Conservation (phyloP, 2,329 filamentous ascomycete genomes). For the Zasmidium cellare region DNA sequence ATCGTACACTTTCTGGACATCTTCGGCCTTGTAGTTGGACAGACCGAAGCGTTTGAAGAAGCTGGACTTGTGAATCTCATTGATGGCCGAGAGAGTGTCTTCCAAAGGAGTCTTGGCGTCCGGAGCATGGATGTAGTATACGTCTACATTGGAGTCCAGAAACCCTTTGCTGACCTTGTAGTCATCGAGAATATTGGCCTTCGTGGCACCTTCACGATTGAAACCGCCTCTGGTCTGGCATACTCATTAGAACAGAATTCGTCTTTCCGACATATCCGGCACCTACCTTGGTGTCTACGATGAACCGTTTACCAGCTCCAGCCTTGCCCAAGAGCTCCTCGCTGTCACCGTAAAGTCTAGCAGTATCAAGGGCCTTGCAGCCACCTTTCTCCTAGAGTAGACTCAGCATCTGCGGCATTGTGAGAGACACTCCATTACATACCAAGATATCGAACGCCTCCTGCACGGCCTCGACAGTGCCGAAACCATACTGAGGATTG, state of each 20-base stretch:
- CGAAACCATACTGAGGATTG: conserved; percentile 18
- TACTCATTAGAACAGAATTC: too few relatives aligned
- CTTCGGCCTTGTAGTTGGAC: conserved; percentile 45
- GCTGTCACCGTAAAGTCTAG: conserved; percentile 41
- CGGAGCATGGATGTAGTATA: conserved; percentile 36
- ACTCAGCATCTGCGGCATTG: neutral
- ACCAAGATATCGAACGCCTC: conserved; percentile 32
- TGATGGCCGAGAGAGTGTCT: conserved; percentile 34
- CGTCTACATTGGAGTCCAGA: conserved; percentile 29
- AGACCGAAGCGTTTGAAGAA: conserved; percentile 46
- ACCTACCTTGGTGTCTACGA: conserved; percentile 46
- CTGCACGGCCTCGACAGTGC: conserved; percentile 20
- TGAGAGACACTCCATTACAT: neutral
- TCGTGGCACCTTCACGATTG: conserved; percentile 28
- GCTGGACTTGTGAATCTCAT: conserved; percentile 37
- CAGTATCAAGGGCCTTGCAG: conserved; percentile 43
- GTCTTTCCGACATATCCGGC: too few relatives aligned
- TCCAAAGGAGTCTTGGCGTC: conserved; percentile 30
- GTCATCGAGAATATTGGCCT: conserved; percentile 38
- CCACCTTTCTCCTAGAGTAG: conserved; percentile 28
- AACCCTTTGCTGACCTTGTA: conserved; percentile 33
- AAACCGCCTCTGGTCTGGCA: conserved; percentile 38
- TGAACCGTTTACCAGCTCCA: conserved; percentile 43
- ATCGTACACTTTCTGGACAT: conserved; percentile 41
- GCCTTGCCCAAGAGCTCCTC: conserved; percentile 45